Conservation (phyloP, 2,329 filamentous ascomycete species). For the Aspergillus jensenii region DNA sequence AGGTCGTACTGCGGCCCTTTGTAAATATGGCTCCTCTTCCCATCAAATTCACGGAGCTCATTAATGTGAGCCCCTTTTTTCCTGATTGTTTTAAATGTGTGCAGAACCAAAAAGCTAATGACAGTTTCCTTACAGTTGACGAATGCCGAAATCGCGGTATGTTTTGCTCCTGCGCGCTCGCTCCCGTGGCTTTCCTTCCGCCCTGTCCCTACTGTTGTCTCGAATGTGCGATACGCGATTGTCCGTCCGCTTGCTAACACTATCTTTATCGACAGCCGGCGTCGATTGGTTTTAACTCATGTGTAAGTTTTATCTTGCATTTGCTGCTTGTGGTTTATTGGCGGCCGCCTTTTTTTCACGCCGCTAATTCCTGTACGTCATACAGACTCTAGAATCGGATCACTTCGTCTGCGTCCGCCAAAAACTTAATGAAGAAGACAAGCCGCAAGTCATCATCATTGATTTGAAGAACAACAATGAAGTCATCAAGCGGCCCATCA, state of each 20-base stretch:
- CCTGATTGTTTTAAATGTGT: background rate
- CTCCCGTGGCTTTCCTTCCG: conserved; percentile 4
- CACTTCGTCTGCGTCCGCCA: conserved; percentile 94
- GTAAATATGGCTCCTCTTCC: conserved; percentile 66
- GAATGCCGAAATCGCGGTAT: conserved; percentile 54
- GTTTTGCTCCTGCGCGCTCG: conserved; percentile 27
- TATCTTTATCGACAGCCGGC: conserved; percentile 51
- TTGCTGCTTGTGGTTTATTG: background rate
- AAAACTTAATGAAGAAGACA: conserved; percentile 79
- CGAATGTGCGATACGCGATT: background rate
- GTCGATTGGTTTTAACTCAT: conserved; percentile 84
- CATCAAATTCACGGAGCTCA: conserved; percentile 90
- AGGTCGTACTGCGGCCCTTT: conserved; percentile 42
- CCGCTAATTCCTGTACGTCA: conserved; percentile 22
- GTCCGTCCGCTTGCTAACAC: conserved; percentile 24
- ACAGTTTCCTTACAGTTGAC: conserved; percentile 47
- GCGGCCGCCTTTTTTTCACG: background rate
- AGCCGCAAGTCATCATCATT: conserved; percentile 94
- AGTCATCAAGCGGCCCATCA: conserved; percentile 91
- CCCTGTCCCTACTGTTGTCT: background rate
- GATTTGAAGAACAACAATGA: conserved; percentile 98
- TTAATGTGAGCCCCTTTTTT: conserved; percentile 62
- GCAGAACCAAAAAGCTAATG: conserved; percentile 29
- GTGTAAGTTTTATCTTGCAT: conserved; percentile 57
- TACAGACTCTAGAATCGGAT: conserved; percentile 94